Base-by-base conservation (phyloP, 163 green algal species). In the Smithsoniella earleae region DNA sequence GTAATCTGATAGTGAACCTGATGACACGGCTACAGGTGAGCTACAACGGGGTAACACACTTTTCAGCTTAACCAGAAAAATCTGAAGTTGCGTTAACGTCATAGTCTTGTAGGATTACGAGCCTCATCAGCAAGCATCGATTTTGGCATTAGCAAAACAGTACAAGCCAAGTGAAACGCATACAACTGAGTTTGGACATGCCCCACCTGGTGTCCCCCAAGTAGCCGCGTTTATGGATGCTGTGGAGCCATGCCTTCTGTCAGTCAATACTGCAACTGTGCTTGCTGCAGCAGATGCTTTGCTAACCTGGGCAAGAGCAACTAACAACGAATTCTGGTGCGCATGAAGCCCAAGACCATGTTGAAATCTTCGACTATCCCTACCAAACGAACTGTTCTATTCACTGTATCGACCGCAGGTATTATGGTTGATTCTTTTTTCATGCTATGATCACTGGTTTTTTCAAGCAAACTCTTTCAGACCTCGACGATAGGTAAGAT, bases 191-290 rank as follows among this genome's bases (percentile, higher is more conserved):
- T 69, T 69, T 13, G 58, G 58, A 18, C 58, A 69, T 33, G 58
- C 31, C 30, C 27, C 31, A 34, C 58, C 58, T 8, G 58, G 58
- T 6, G 58, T 69, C 8, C 58, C 58, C 30, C 58, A 69, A 31
- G 58, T 69, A 5, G 58, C 58, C 27, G 58, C 58, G 5, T 69
- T 69, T 33, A 69, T 69, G 58, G 58, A 69, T 33, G 58, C 58
- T 33, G 58, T 69, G n/a, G 58, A 69, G 58, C 58, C 58, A 16
- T 69, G 58, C 58, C 58, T 69, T 16, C 43, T 69, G 30, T 69
- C 58, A 20, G 58, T 69, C 0, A 43, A 43, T 33, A 69, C 58
- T 36, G 58, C 58, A 0, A 69, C 58, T 1, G 58, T 69, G 6
- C 58, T 69, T n/a, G 58, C 58, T 6, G 58, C 58, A 30, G 58